A percentile compares a stretch with the other conserved stretches of the same genome.
Evolutionary conservation across 2,329 filamentous ascomycete genomes (phyloP).

Genomic region (Fusarium sp.): DNA sequence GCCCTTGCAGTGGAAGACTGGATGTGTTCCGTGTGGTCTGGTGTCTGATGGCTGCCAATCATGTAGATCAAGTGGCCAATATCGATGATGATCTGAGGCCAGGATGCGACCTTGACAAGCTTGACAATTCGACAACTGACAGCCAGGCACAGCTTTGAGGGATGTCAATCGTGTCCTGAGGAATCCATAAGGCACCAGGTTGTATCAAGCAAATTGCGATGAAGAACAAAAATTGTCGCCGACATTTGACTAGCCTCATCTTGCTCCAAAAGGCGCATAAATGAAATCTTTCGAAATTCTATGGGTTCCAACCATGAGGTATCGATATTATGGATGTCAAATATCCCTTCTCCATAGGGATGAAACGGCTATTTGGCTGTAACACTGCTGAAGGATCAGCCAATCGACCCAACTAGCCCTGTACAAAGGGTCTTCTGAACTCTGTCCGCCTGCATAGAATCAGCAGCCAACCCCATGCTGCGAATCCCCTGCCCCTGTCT

Average conservation of each 20-base stretch:
- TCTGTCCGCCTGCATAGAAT: neutral
- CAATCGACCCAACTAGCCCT: constrained; percentile 1
- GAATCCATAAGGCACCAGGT: neutral
- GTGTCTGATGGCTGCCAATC: constrained; percentile 17
- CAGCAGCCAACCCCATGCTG: constrained; percentile 9
- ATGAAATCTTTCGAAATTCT: too few species aligned
- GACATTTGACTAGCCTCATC: neutral
- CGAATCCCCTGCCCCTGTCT: constrained; percentile 18
- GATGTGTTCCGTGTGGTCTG: constrained; percentile 29
- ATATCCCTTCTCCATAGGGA: neutral
- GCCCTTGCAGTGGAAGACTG: constrained; percentile 32
- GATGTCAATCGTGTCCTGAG: neutral
- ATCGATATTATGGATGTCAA: neutral
- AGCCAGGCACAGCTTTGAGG: constrained; percentile 15
- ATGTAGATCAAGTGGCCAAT: constrained; percentile 24
- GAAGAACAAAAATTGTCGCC: neutral
- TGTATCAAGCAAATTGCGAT: neutral
- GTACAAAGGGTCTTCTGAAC: constrained; percentile 24
- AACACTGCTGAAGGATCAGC: neutral
- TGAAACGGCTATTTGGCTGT: neutral
- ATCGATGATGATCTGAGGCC: constrained; percentile 31
- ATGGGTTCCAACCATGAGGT: neutral
- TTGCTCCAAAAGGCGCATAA: neutral
- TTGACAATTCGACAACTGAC: constrained; percentile 1
- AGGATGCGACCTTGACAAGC: constrained; percentile 28